These are phyloP conservation scores for Cruciata laevipes DNA, from an alignment of 257 asterid genomes.

Conservation along the genomic window DNA sequence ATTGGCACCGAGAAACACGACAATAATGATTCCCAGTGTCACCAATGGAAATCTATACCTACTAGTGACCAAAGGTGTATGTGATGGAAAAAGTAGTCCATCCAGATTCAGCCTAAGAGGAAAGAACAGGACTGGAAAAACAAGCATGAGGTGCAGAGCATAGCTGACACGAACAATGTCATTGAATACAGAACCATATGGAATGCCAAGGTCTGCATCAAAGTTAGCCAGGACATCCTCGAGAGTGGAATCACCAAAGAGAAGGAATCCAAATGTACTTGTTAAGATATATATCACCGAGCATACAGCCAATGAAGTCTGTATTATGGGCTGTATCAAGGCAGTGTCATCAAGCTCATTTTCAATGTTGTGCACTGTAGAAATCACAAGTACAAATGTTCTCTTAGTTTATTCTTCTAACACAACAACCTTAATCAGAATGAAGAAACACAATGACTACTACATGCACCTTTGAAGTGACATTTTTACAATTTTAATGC, in stretches of 20 bases:
- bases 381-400: neutral
- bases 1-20: slow-evolving; percentile 67
- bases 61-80: slow-evolving; percentile 53
- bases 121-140: slow-evolving; percentile 75
- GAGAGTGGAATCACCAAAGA: slow-evolving; percentile 49
- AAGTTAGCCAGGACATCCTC: slow-evolving; percentile 84
- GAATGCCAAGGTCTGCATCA: slow-evolving; percentile 75
- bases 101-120: slow-evolving; percentile 77
- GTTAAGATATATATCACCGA: slow-evolving; percentile 42
- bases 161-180: slow-evolving; percentile 88
- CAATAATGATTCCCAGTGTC: slow-evolving; percentile 49
- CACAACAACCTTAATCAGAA: neutral
- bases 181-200: slow-evolving; percentile 59
- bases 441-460: neutral
- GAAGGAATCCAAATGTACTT: slow-evolving; percentile 53
- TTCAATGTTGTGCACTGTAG: slow-evolving; percentile 53
- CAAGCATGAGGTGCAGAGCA: slow-evolving; percentile 86
- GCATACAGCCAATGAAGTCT: slow-evolving; percentile 46
- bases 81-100: slow-evolving; percentile 70
- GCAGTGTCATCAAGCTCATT: slow-evolving; percentile 45
- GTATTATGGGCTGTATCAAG: slow-evolving; percentile 33
- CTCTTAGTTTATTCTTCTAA: neutral
- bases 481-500: neutral
- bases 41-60: slow-evolving; percentile 53
- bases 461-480: neutral